Evolutionary conservation across 1,139 yeast species (phyloP).

Genomic region (Taphrina wiesneri): DNA sequence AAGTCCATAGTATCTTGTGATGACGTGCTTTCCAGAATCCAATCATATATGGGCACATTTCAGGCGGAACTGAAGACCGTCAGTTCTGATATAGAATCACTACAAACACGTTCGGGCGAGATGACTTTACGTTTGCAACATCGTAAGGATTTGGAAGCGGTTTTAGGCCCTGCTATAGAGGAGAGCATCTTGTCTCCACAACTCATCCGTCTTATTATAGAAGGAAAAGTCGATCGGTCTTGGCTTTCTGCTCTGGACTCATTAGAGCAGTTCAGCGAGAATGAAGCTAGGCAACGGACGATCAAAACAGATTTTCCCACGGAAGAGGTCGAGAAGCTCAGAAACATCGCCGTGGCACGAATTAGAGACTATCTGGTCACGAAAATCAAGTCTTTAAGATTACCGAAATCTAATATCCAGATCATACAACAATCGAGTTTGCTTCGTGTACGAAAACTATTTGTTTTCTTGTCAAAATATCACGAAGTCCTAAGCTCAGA

Average conservation of each 20-base stretch:
- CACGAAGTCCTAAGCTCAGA: slow-evolving; percentile 72
- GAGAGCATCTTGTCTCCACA: slow-evolving; percentile 41
- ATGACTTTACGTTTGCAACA: slow-evolving; percentile 58
- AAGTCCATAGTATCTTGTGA: slow-evolving; percentile 49
- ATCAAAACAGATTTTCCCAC: slow-evolving; percentile 31
- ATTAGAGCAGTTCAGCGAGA: slow-evolving; percentile 34
- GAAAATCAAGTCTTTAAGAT: slow-evolving; percentile 65
- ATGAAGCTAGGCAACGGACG: slow-evolving; percentile 25
- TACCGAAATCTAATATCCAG: slow-evolving; percentile 60
- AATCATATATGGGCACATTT: slow-evolving; percentile 54
- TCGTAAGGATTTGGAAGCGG: slow-evolving; percentile 35
- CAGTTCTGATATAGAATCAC: slow-evolving; percentile 59
- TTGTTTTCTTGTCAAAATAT: slow-evolving; percentile 56
- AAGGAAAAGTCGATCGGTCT: slow-evolving; percentile 35
- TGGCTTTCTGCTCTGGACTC: slow-evolving; percentile 39
- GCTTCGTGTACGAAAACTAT: slow-evolving; percentile 61
- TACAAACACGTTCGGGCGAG: slow-evolving; percentile 59
- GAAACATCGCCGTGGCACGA: slow-evolving; percentile 62
- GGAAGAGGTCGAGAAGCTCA: slow-evolving; percentile 35
- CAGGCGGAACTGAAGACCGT: slow-evolving; percentile 59
- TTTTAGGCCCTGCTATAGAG: slow-evolving; percentile 35
- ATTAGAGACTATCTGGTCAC: slow-evolving; percentile 67
- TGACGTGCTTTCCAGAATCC: slow-evolving; percentile 47
- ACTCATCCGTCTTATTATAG: slow-evolving; percentile 39
- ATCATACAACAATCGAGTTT: slow-evolving; percentile 64